These are phyloP conservation scores for Trifolium dubium DNA, from an alignment of 306 rosid species.

Conservation along the genomic window DNA sequence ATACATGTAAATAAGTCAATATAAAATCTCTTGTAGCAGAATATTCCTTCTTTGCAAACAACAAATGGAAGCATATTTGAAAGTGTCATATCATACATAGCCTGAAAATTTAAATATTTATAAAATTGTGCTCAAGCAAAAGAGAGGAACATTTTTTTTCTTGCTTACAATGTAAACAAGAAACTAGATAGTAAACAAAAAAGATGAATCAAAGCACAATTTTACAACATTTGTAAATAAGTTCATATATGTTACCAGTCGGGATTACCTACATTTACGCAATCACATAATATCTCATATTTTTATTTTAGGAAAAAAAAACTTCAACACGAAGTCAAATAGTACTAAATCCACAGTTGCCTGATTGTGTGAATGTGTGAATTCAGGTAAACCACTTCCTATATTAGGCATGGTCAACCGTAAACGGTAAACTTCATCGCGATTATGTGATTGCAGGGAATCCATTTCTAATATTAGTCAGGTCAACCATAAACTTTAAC, in stretches of 20 bases:
- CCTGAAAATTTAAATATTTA: background rate
- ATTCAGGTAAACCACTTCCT: too few relatives aligned
- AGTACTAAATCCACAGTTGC: background rate
- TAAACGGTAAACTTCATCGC: too few relatives aligned
- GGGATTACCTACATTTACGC: background rate
- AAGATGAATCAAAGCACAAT: background rate
- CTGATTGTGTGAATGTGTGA: too few relatives aligned
- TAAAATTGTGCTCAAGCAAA: background rate
- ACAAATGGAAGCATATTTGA: background rate
- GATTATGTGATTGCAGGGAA: background rate
- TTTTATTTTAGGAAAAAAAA: too few relatives aligned
- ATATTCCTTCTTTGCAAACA: background rate
- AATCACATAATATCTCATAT: background rate
- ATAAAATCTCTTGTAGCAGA: background rate
- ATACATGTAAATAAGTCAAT: background rate
- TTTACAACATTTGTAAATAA: slow-evolving; percentile 1
- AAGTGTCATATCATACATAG: background rate
- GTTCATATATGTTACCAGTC: slow-evolving; percentile 11
- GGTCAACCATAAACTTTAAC: background rate
- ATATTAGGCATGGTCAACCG: too few relatives aligned
- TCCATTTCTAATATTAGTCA: background rate
- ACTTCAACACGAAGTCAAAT: background rate
- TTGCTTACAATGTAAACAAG: too few relatives aligned
- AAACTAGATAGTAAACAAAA: too few relatives aligned
- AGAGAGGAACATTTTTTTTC: too few relatives aligned